A percentile compares a stretch with the other conserved stretches of the same genome.
phyloP scores from a whole-genome alignment of 2,329 filamentous ascomycete species.

The Xenoacremonium recifei region DNA sequence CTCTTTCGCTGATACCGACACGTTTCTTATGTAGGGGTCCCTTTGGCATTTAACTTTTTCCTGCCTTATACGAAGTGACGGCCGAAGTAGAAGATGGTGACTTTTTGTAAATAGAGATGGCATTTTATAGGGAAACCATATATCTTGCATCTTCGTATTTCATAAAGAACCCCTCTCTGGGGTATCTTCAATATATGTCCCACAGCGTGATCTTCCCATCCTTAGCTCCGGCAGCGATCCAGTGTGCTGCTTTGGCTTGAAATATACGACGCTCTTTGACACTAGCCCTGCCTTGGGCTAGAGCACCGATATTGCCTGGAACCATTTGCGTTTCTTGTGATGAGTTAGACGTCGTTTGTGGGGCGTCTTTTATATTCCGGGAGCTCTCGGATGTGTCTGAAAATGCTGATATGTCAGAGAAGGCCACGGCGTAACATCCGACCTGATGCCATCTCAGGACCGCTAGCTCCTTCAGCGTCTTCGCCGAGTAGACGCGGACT shows the following conservation, averaged over 20 bases:
- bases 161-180: too few species aligned
- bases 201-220: conserved; percentile 94
- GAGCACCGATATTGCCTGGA: conserved; percentile 6
- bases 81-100: too few species aligned
- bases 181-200: conserved; percentile 78
- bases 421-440: conserved; percentile 79
- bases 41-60: too few species aligned
- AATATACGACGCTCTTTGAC: conserved; percentile 63
- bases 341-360: background rate
- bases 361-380: background rate
- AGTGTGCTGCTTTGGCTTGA: conserved; percentile 72
- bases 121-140: too few species aligned
- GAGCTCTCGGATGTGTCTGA: background rate
- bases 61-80: too few species aligned
- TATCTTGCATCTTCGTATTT: too few species aligned
- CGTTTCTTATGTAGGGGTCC: too few species aligned
- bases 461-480: conserved; percentile 81
- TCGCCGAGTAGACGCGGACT: conserved; percentile 76
- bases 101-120: too few species aligned
- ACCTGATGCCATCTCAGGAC: conserved; percentile 93
- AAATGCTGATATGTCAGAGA: conserved; percentile 49
- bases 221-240: conserved; percentile 87
- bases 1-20: too few species aligned
- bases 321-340: background rate
- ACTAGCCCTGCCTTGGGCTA: conserved; percentile 9